Percentiles rank a stretch among this genome's conserved stretches.
These are phyloP conservation scores for Panicum virgatum DNA, from an alignment of 202 grass and related monocot genomes.

Conservation along the genomic window DNA sequence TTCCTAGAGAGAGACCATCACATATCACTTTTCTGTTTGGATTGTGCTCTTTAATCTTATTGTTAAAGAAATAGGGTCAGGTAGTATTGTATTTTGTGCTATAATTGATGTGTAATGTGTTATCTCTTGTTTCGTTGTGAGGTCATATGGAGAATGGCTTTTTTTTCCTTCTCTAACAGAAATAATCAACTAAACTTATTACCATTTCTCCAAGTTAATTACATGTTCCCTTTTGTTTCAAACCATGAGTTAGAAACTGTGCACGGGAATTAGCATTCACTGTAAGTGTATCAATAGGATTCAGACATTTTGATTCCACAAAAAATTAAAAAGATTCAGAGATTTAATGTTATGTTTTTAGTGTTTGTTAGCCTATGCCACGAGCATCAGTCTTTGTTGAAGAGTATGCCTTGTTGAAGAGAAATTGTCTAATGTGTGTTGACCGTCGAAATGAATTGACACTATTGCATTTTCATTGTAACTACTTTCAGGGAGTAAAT, in stretches of 20 bases:
- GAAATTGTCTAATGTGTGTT: background rate
- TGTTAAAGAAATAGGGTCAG: background rate
- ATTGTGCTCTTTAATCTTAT: background rate
- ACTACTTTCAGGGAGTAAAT: constrained; percentile 60
- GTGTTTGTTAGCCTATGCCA: background rate
- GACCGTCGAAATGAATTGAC: constrained; percentile 30
- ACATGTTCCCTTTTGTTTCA: background rate
- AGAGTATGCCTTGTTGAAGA: background rate
- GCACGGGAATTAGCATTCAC: background rate
- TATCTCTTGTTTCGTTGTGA: background rate
- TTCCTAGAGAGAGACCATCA: background rate
- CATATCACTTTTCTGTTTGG: background rate
- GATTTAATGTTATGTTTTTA: constrained; percentile 4
- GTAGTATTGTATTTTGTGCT: background rate
- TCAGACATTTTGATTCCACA: background rate
- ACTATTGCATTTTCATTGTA: constrained; percentile 29
- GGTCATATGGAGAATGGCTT: background rate
- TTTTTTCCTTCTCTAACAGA: background rate
- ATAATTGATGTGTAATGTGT: background rate
- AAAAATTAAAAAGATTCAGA: background rate
- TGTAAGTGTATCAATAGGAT: constrained; percentile 2
- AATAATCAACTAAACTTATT: constrained; percentile 1
- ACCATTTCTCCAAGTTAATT: background rate
- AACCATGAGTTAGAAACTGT: background rate
- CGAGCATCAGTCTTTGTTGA: background rate